phyloP scores from a whole-genome alignment of 164 flowering plant species.

The Stephania japonica region DNA sequence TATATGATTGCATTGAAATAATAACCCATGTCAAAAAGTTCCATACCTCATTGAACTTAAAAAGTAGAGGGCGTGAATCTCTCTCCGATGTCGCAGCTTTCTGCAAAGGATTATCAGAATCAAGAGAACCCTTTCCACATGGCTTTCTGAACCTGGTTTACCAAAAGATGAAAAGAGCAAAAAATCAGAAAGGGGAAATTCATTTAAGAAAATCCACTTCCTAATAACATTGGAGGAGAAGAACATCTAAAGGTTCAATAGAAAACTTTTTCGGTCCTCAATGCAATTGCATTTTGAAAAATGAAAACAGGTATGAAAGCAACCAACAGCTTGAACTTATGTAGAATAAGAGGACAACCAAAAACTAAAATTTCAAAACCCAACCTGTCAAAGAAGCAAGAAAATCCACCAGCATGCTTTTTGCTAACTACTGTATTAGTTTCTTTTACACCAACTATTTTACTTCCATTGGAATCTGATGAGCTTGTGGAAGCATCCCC shows the following conservation, averaged over 20 bases:
- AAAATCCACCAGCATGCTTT: constrained; percentile 36
- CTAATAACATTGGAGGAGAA: not conserved
- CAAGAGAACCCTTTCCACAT: constrained; percentile 33
- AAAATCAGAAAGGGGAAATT: not conserved
- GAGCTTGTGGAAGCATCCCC: constrained; percentile 12
- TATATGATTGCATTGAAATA: not conserved
- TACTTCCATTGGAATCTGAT: constrained; percentile 16
- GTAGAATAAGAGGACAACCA: not conserved
- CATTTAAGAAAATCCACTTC: not conserved
- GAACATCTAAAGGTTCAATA: not conserved
- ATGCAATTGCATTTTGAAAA: not conserved
- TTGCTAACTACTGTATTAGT: constrained; percentile 31
- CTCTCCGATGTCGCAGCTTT: constrained; percentile 44
- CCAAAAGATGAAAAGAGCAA: not conserved
- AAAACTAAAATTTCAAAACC: not conserved
- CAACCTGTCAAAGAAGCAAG: constrained; percentile 80
- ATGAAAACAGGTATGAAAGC: not conserved
- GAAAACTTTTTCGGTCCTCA: not conserved
- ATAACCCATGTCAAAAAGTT: not conserved
- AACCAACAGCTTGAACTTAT: not conserved
- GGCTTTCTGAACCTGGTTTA: constrained; percentile 61
- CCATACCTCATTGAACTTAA: constrained; percentile 86
- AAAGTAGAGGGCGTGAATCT: constrained; percentile 64
- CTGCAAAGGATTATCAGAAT: constrained; percentile 20
- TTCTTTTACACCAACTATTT: constrained; percentile 17